A percentile compares a stretch with the other conserved stretches of the same genome.
Evolutionary conservation across 192 early-diverging fungal genomes (phyloP).

Genomic region (Coemansia sp.): DNA sequence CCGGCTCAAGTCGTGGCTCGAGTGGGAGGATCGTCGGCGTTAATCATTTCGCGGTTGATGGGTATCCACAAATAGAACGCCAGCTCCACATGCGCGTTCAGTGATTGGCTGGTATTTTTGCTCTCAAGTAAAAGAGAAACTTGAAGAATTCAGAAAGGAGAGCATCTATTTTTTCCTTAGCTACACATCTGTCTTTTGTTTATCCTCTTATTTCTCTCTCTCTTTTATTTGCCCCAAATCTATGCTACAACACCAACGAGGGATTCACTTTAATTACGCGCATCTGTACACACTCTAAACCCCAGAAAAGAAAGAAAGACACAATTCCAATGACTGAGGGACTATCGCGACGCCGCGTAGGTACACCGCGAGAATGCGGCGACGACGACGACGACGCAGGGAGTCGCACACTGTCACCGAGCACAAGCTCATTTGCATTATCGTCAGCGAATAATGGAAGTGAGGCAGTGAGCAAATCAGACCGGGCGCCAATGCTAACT

Average conservation of each 20-base stretch:
- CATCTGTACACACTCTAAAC: neutral
- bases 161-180: neutral
- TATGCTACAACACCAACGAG: neutral
- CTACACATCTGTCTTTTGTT: neutral
- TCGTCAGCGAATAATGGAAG: neutral
- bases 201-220: neutral
- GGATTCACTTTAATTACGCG: neutral
- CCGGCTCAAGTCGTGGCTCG: too few species aligned
- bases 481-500: conserved; percentile 73
- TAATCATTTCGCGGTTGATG: too few species aligned
- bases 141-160: neutral
- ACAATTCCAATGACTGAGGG: conserved; percentile 40
- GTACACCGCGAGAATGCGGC: conserved; percentile 34
- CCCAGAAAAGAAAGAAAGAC: neutral
- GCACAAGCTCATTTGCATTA: neutral
- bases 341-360: conserved; percentile 46
- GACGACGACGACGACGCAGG: conserved; percentile 11
- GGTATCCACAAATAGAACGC: neutral
- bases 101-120: neutral
- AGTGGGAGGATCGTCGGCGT: too few species aligned
- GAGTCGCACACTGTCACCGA: neutral
- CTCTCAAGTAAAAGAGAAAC: too few species aligned
- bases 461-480: conserved; percentile 29
- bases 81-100: neutral
- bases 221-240: neutral